These are phyloP conservation scores for Rhizodiscina lignyota DNA, from an alignment of 495 filamentous ascomycete genomes.

Conservation along the genomic window DNA sequence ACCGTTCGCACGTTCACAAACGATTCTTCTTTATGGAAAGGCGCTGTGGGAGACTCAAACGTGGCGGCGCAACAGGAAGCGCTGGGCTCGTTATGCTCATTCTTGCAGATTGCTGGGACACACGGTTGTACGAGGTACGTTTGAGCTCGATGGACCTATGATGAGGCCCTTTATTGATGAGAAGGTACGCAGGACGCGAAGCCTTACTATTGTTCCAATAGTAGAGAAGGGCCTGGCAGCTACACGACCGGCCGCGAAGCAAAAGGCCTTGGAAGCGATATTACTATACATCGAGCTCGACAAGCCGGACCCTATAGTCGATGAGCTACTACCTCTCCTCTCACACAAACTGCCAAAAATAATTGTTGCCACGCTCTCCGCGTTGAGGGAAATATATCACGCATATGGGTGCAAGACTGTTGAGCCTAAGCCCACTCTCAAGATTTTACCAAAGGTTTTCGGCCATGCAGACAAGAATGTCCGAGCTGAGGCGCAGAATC, in stretches of 20 bases:
- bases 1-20: slow-evolving; percentile 73
- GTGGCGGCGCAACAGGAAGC: slow-evolving; percentile 95
- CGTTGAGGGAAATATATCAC: slow-evolving; percentile 70
- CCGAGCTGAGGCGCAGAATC: slow-evolving; percentile 77
- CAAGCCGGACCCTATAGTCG: slow-evolving; percentile 67
- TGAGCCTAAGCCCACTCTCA: slow-evolving; percentile 91
- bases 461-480: slow-evolving; percentile 98
- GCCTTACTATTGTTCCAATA: slow-evolving; percentile 54
- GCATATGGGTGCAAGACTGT: slow-evolving; percentile 92
- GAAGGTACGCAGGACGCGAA: slow-evolving; percentile 42
- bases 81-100: slow-evolving; percentile 69
- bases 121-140: slow-evolving; percentile 57
- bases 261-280: slow-evolving; percentile 70
- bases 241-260: slow-evolving; percentile 73
- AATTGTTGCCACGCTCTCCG: slow-evolving; percentile 65
- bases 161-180: not conserved
- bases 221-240: slow-evolving; percentile 86
- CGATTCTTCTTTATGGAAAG: slow-evolving; percentile 79
- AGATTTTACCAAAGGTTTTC: slow-evolving; percentile 77
- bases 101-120: slow-evolving; percentile 70
- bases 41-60: slow-evolving; percentile 85
- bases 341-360: slow-evolving; percentile 91
- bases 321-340: slow-evolving; percentile 73
- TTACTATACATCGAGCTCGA: slow-evolving; percentile 84
- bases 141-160: not conserved